Evolutionary conservation across 176 grass and related monocot genomes (phyloP).

Genomic region (Themeda triandra): DNA sequence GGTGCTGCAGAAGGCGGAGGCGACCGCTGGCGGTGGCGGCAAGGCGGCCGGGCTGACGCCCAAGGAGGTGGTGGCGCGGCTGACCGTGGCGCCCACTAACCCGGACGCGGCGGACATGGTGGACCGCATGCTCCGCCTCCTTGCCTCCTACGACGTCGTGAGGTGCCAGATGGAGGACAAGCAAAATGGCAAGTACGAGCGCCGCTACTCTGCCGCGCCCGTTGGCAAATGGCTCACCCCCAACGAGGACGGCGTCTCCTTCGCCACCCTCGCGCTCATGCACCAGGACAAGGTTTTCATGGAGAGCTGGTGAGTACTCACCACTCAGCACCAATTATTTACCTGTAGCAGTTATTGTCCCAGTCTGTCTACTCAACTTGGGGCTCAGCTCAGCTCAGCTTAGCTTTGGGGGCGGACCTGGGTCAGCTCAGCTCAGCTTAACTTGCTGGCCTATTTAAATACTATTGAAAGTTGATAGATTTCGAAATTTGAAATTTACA

Average conservation of each 20-base stretch:
- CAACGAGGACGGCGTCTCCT: slow-evolving; percentile 88
- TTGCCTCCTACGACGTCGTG: slow-evolving; percentile 68
- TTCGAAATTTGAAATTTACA: too few species aligned
- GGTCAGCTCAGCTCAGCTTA: too few species aligned
- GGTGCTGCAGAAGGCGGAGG: slow-evolving; percentile 38
- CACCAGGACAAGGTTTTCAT: slow-evolving; percentile 96
- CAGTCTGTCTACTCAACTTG: too few species aligned
- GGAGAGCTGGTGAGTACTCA: slow-evolving; percentile 89
- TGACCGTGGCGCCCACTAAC: slow-evolving; percentile 38
- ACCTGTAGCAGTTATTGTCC: too few species aligned
- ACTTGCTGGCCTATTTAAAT: too few species aligned
- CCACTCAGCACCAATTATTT: too few species aligned
- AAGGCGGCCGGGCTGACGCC: slow-evolving; percentile 37
- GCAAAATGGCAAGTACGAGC: slow-evolving; percentile 37
- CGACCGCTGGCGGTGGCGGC: too few species aligned
- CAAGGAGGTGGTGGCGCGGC: slow-evolving; percentile 50
- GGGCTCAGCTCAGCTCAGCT: too few species aligned
- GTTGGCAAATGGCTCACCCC: slow-evolving; percentile 86
- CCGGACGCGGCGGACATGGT: slow-evolving; percentile 66
- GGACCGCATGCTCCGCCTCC: slow-evolving; percentile 85
- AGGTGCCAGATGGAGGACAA: slow-evolving; percentile 45
- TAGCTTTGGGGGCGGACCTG: too few species aligned
- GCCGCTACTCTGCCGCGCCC: slow-evolving; percentile 45
- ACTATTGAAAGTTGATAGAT: too few species aligned
- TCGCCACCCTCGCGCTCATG: slow-evolving; percentile 81